phyloP scores from a whole-genome alignment of 805 yeast species.

The Ogataea dorogensis region DNA sequence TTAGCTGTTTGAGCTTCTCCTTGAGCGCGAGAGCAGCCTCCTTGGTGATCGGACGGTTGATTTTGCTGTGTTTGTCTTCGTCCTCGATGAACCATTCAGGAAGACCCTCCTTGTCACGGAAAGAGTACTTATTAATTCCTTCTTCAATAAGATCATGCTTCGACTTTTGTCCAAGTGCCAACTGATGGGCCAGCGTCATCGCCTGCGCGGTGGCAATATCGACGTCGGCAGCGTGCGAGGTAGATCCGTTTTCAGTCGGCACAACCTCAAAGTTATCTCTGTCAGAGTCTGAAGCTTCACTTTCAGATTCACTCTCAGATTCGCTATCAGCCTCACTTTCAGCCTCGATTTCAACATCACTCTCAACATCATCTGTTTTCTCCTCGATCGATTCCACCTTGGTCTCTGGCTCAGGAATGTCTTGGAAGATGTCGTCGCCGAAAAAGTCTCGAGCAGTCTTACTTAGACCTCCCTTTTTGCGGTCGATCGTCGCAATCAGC shows the following conservation, averaged over 20 bases:
- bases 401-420: constrained; percentile 39
- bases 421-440: constrained; percentile 53
- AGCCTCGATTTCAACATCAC: constrained; percentile 17
- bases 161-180: constrained; percentile 84
- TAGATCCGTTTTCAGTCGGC: constrained; percentile 32
- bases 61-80: constrained; percentile 81
- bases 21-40: constrained; percentile 82
- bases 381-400: constrained; percentile 12
- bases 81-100: constrained; percentile 99
- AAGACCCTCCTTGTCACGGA: constrained; percentile 84
- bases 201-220: constrained; percentile 93
- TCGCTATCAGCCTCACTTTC: constrained; percentile 1
- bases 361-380: constrained; percentile 18
- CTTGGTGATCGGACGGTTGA: constrained; percentile 89
- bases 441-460: constrained; percentile 44
- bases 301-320: constrained; percentile 31
- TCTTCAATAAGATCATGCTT: constrained; percentile 88
- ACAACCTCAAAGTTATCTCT: constrained; percentile 32
- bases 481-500: constrained; percentile 51
- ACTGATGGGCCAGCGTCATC: constrained; percentile 96
- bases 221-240: constrained; percentile 58
- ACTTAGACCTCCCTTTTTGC: constrained; percentile 43
- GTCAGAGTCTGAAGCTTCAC: constrained; percentile 51
- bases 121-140: constrained; percentile 87
- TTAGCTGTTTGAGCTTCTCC: constrained; percentile 74